Evolutionary conservation across 2,329 filamentous ascomycete species (phyloP), one percentile per base, ranked within the genome.

Genomic region (Penicillium freii): DNA sequence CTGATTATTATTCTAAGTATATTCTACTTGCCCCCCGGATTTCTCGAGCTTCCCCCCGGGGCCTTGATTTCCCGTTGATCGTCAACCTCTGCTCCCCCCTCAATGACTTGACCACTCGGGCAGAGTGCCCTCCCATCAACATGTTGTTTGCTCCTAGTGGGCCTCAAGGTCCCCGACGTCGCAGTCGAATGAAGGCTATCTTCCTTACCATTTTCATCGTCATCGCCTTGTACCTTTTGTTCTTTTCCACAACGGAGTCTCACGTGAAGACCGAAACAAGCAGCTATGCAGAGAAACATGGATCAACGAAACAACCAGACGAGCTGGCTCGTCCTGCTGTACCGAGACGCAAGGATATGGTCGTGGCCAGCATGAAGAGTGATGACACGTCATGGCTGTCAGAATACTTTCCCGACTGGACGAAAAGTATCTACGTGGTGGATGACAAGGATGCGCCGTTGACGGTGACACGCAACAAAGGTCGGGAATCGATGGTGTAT

Each of bases 381-480:
- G 75, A 77, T 46, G 69, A 78, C 62, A 74, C 71, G 7, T 71
- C 73, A 6, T 78, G 76, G 76, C 51, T 77, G 38, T 66, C 66
- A 25, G 67, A 76, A 34, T 61, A 71, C 57, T 71, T 77, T 34
- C 71, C 75, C 1, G 73, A 75, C 23, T 84, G 81, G 81, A 74
- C 78, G 57, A 79, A 80, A 67, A 82, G 77, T 57, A 76, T 84
- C 57, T 85, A 85, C 66, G 77, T 83, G 27, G 81, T 82, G 51
- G 78, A 86, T 62, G 77, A 83, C 62, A 71, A 76, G 33, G 61
- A 60, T 5, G 80, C 81, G 3, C 59, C 73, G 21, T 70, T 83
- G 60, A 82, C 78, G 0, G 81, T 85, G 15, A 73, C 78, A 3
- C 62, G 65, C 43, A 78, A 78, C 57, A 77, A 77, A 62, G 76